Percentiles rank a stretch among this genome's conserved stretches.
Evolutionary conservation across 352 stramenopile species (phyloP).

Genomic region (Globisporangium splendens): DNA sequence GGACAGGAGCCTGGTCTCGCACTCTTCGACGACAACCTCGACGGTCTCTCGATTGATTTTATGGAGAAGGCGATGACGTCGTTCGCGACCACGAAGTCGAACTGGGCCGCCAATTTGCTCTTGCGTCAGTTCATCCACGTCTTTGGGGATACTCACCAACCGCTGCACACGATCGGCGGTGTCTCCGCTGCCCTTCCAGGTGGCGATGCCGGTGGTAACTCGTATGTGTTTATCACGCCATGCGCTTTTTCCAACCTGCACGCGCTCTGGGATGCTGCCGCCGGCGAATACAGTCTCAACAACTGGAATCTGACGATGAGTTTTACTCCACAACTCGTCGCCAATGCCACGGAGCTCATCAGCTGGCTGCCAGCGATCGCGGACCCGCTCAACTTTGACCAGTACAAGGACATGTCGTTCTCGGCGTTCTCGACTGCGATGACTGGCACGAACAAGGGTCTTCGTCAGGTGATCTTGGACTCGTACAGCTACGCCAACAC

Average conservation of each 20-base stretch:
- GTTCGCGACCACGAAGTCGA: constrained; percentile 58
- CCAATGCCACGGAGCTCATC: constrained; percentile 49
- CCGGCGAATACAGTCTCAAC: constrained; percentile 45
- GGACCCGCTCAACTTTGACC: constrained; percentile 34
- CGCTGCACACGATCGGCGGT: constrained; percentile 45
- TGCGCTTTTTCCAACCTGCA: constrained; percentile 64
- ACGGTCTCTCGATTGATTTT: constrained; percentile 39
- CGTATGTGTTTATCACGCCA: constrained; percentile 39
- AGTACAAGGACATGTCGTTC: constrained; percentile 38
- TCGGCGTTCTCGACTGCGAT: constrained; percentile 27
- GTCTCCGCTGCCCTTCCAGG: constrained; percentile 40
- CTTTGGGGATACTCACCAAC: constrained; percentile 61
- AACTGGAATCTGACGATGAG: constrained; percentile 41
- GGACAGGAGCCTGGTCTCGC: constrained; percentile 34
- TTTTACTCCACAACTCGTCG: constrained; percentile 12
- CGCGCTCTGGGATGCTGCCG: constrained; percentile 55
- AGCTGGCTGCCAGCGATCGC: constrained; percentile 23
- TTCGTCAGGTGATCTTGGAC: constrained; percentile 36
- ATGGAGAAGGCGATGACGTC: constrained; percentile 44
- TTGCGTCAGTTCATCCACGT: constrained; percentile 73
- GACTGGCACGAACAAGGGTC: constrained; percentile 19
- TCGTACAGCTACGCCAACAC: constrained; percentile 38
- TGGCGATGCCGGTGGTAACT: constrained; percentile 60
- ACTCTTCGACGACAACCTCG: constrained; percentile 49
- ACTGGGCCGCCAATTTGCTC: constrained; percentile 56